These are phyloP conservation scores for Santalum album DNA, from an alignment of 164 flowering plant species.

Conservation along the genomic window DNA sequence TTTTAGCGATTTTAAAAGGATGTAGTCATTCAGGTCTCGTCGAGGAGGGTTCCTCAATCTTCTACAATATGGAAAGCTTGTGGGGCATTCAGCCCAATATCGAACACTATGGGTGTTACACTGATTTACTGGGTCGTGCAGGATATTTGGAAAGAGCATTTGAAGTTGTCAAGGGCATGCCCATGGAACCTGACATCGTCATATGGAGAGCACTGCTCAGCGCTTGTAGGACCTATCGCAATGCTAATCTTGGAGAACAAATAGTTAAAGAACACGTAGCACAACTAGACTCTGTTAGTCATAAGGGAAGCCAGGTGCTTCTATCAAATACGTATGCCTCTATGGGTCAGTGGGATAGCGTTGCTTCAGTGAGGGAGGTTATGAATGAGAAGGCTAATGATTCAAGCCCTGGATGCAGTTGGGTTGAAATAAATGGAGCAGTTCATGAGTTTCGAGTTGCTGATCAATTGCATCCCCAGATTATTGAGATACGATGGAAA, in stretches of 20 bases:
- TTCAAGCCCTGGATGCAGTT: conserved; percentile 31
- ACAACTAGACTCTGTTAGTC: conserved; percentile 12
- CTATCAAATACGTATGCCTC: conserved; percentile 47
- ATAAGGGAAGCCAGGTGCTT: conserved; percentile 31
- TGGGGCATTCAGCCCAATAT: conserved; percentile 40
- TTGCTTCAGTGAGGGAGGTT: conserved; percentile 21
- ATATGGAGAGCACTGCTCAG: conserved; percentile 51
- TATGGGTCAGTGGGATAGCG: conserved; percentile 33
- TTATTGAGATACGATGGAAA: conserved; percentile 25
- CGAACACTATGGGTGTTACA: conserved; percentile 42
- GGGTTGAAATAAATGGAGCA: conserved; percentile 31
- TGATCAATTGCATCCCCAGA: conserved; percentile 25
- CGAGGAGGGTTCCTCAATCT: conserved; percentile 33
- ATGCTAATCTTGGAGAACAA: conserved; percentile 27
- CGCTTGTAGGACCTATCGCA: conserved; percentile 41
- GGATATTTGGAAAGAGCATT: conserved; percentile 34
- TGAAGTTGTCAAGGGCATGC: conserved; percentile 34
- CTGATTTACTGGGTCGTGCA: conserved; percentile 50
- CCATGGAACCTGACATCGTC: conserved; percentile 36
- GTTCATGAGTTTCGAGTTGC: conserved; percentile 34
- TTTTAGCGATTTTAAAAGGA: conserved; percentile 42
- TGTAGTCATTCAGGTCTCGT: conserved; percentile 56
- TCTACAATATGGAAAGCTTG: conserved; percentile 27
- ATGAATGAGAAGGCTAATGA: conserved; percentile 16
- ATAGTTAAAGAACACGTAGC: conserved; percentile 21